A percentile compares a stretch with the other conserved stretches of the same genome.
phyloP scores from a whole-genome alignment of 805 yeast species.

The Kuraishia floccosa region DNA sequence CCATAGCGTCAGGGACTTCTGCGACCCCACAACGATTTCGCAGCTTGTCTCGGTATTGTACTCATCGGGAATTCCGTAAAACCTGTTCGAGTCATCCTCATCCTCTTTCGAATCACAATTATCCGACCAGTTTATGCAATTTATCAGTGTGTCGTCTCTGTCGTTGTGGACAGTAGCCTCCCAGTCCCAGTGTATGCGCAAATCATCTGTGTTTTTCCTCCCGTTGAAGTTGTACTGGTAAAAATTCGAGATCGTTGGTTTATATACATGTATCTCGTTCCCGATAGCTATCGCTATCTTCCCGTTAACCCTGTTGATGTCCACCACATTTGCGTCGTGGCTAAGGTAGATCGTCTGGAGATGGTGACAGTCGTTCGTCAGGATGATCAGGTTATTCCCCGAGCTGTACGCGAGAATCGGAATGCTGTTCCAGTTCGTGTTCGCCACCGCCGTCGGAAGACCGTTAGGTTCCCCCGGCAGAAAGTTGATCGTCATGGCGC shows the following conservation, averaged over 20 bases:
- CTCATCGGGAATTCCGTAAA: slow-evolving; percentile 19
- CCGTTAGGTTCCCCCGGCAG: slow-evolving; percentile 81
- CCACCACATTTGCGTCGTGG: slow-evolving; percentile 54
- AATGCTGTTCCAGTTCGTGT: slow-evolving; percentile 54
- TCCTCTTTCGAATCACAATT: slow-evolving; percentile 16
- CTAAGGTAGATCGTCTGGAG: slow-evolving; percentile 73
- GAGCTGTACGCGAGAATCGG: slow-evolving; percentile 69
- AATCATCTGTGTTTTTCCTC: slow-evolving; percentile 15
- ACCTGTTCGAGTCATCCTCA: slow-evolving; percentile 13
- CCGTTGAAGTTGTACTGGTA: slow-evolving; percentile 21
- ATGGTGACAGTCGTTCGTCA: slow-evolving; percentile 37
- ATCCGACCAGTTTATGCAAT: slow-evolving; percentile 23
- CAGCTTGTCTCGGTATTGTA: slow-evolving; percentile 22
- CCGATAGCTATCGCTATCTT: slow-evolving; percentile 43
- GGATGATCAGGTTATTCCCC: slow-evolving; percentile 73
- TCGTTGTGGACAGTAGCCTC: slow-evolving; percentile 14
- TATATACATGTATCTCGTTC: slow-evolving; percentile 32
- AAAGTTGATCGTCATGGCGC: slow-evolving; percentile 35
- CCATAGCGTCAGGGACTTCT: slow-evolving; percentile 39
- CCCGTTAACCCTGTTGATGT: slow-evolving; percentile 53
- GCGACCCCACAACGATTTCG: slow-evolving; percentile 56
- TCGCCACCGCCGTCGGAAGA: slow-evolving; percentile 40
- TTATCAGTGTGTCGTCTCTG: slow-evolving; percentile 13
- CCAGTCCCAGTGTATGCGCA: slow-evolving; percentile 18
- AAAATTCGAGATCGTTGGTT: slow-evolving; percentile 43